These are phyloP conservation scores for Asterella californica DNA, from an alignment of 225 moss, liverwort and hornwort genomes.

Conservation along the genomic window DNA sequence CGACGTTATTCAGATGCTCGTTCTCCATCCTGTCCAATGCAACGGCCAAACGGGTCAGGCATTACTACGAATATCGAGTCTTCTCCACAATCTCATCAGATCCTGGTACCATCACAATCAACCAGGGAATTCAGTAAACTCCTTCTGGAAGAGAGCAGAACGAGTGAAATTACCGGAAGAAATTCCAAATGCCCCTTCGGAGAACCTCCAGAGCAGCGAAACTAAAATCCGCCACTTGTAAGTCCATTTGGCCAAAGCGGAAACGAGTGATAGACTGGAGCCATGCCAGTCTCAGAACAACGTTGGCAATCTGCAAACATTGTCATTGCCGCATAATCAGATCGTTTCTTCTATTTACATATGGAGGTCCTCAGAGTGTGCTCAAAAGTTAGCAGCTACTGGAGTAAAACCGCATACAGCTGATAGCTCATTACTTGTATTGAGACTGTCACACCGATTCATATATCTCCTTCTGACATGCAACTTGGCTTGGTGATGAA, in stretches of 20 bases:
- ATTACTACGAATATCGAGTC: no score
- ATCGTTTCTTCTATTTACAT: not conserved
- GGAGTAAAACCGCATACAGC: not conserved
- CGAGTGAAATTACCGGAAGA: constrained; percentile 48
- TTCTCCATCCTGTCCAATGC: no score
- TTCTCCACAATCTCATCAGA: no score
- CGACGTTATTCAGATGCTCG: no score
- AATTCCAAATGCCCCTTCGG: constrained; percentile 86
- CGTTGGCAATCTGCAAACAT: constrained; percentile 55
- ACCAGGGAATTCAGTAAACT: no score
- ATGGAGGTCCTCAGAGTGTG: not conserved
- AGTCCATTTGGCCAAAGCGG: constrained; percentile 32
- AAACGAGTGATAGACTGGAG: constrained; percentile 64
- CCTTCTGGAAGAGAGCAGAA: no score
- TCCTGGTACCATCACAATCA: no score
- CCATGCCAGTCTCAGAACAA: constrained; percentile 71
- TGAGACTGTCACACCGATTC: not conserved
- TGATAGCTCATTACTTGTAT: no score
- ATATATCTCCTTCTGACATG: not conserved
- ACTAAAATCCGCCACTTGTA: constrained; percentile 48
- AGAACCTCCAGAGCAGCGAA: constrained; percentile 83
- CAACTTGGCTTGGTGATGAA: not conserved
- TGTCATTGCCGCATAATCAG: not conserved
- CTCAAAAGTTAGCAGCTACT: not conserved
- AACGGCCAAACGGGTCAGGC: no score